These are phyloP conservation scores for Coemansia reversa DNA, from an alignment of 192 early-diverging fungal species.

Conservation along the genomic window DNA sequence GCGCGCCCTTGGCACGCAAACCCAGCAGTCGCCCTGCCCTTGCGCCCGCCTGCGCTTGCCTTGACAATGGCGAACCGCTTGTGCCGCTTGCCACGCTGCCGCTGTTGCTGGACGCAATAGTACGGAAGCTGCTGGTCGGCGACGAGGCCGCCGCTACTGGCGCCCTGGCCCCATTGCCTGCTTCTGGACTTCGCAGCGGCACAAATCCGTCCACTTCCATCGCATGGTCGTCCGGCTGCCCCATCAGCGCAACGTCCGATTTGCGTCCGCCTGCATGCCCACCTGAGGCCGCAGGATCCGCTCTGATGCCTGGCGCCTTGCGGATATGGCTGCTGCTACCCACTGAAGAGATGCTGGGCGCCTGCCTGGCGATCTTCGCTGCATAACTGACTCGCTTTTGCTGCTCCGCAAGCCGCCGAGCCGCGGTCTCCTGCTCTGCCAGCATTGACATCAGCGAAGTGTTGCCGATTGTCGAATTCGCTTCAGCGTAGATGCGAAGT, in stretches of 20 bases:
- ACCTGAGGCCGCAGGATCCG: neutral
- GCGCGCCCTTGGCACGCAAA: slow-evolving; percentile 22
- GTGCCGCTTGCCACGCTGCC: neutral
- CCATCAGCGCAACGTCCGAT: slow-evolving; percentile 4
- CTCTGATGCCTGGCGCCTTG: slow-evolving; percentile 12
- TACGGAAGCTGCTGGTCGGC: slow-evolving; percentile 9
- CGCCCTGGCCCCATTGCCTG: neutral
- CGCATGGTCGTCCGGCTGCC: neutral
- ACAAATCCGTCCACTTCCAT: slow-evolving; percentile 16
- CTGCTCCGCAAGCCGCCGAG: slow-evolving; percentile 4
- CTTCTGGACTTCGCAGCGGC: slow-evolving; percentile 15
- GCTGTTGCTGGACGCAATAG: neutral
- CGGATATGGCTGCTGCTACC: slow-evolving; percentile 15
- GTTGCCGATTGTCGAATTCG: slow-evolving; percentile 28
- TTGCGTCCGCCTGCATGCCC: slow-evolving; percentile 13
- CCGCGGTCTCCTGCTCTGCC: slow-evolving; percentile 12
- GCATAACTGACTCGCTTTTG: neutral
- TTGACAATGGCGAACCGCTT: slow-evolving; percentile 1
- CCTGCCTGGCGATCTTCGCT: neutral
- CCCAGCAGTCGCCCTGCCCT: slow-evolving; percentile 18
- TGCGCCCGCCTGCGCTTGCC: slow-evolving; percentile 1
- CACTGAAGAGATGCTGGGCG: neutral
- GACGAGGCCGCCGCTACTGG: neutral
- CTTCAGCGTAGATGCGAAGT: slow-evolving; percentile 20
- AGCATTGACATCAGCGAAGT: slow-evolving; percentile 24